A percentile compares a stretch with the other conserved stretches of the same genome.
Conservation (phyloP, 768 basidiomycete genomes). For the Tricholoma saponaceum region DNA sequence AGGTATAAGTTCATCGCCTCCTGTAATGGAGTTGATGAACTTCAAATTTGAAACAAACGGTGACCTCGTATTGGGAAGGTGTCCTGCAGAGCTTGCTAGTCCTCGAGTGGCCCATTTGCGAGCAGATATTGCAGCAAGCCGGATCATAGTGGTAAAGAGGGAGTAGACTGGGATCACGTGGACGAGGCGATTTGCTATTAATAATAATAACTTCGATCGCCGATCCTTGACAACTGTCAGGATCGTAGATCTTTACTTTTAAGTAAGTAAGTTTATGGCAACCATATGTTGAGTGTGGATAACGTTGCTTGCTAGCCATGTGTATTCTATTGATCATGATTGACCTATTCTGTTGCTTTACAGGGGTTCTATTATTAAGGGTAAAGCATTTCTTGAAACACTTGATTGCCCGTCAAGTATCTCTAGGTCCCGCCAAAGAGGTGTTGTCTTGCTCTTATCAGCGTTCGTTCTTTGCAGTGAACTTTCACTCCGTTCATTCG, state of each 20-base stretch:
- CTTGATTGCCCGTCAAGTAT: too few relatives aligned
- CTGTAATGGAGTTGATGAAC: conserved; percentile 78
- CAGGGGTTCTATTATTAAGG: too few relatives aligned
- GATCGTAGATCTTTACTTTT: too few relatives aligned
- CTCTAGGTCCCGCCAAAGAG: too few relatives aligned
- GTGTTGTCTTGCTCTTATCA: too few relatives aligned
- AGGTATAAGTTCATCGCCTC: conserved; percentile 63
- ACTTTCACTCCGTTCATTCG: conserved; percentile 17
- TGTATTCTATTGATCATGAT: neutral
- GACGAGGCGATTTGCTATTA: too few relatives aligned
- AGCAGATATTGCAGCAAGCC: conserved; percentile 16
- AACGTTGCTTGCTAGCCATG: conserved; percentile 2
- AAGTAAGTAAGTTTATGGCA: too few relatives aligned
- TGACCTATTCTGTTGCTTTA: too few relatives aligned
- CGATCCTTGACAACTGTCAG: too few relatives aligned
- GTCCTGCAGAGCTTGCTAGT: conserved; percentile 17
- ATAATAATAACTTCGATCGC: neutral
- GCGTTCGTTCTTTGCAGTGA: too few relatives aligned
- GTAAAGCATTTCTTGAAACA: too few relatives aligned
- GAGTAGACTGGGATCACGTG: conserved; percentile 17
- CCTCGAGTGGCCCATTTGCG: conserved; percentile 13
- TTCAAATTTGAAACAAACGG: conserved; percentile 66
- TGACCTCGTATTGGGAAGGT: conserved; percentile 43
- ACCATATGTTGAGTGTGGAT: neutral
- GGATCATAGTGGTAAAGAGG: conserved; percentile 23